Evolutionary conservation across 2,329 filamentous ascomycete species (phyloP).

Genomic region (Botrytis aclada): DNA sequence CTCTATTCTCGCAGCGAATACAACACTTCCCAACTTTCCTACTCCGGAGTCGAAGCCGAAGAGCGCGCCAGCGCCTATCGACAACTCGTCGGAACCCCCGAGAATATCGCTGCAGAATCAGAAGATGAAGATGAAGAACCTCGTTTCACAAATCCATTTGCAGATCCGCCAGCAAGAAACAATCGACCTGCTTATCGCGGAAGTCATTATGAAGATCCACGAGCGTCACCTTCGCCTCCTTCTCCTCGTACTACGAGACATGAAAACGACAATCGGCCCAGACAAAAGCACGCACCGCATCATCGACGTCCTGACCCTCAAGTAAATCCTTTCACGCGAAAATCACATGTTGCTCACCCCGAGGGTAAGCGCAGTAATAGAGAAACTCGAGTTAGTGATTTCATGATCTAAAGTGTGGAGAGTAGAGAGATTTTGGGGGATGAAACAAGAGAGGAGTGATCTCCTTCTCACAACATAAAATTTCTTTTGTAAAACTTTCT

Average conservation of each 20-base stretch:
- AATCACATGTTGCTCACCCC: conserved; percentile 1
- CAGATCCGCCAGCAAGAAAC: background rate
- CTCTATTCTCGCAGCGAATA: background rate
- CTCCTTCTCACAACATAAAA: background rate
- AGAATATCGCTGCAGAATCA: background rate
- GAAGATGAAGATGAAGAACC: background rate
- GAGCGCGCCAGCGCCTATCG: conserved; percentile 2
- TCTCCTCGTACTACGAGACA: conserved; percentile 6
- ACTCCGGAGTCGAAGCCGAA: background rate
- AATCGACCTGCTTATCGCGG: background rate
- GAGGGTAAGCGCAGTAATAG: background rate
- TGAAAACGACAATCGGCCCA: background rate
- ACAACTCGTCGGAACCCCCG: background rate
- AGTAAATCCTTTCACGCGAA: background rate
- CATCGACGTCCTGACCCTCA: background rate
- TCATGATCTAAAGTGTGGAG: background rate
- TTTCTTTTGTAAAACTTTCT: background rate
- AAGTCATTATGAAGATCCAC: background rate
- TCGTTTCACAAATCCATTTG: background rate
- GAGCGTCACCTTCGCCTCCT: background rate
- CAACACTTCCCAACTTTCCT: background rate
- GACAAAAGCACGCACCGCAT: background rate
- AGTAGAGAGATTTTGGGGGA: background rate
- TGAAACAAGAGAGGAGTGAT: conserved; percentile 1
- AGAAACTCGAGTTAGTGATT: background rate